Evolutionary conservation across 2,329 filamentous ascomycete species (phyloP), one percentile per base, ranked within the genome.

Genomic region (Aspergillus hiratsukae): DNA sequence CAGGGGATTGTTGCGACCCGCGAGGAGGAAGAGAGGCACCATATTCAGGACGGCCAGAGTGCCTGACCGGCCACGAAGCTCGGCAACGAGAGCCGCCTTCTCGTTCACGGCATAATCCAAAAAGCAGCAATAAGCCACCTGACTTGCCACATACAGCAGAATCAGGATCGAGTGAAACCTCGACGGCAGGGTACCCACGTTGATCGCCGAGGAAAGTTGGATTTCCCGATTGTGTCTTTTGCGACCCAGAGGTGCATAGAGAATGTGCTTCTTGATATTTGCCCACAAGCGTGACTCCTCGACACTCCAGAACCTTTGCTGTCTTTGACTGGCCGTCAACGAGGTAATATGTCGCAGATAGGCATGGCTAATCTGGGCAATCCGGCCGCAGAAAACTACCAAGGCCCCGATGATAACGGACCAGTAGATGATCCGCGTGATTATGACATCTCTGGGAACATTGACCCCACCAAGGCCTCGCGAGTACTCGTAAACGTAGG

Each of bases 1-100:
- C 50, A 97, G 80, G 8, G 91, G 90, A 76, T 97, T 99, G 79
- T 97, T 97, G 70, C 94, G 88, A 37, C 91, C 87, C 11, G 92
- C 91, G 56, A 97, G 84, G 61, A 97, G 83, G 66, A 97, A 83
- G 29, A 97, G 85, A 4, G 94, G 92, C 31, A 99, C 85, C 84
- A 97, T 89, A 76, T 97, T 99, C 66, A 96, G 83, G 10, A 91
- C 81, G 4, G 92, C 87, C 61, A 99, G 81, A 8, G 87, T 88
- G 54, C 94, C 94, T 6, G 89, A 89, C 56, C 94, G 86, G 40
- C 92, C 92, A 66, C 94, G 87, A 46, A 97, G 80, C 69, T 96
- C 89, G 25, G 92, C 92, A 29, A 89, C 79, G 28, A 95, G 80
- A 2, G 87, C 81, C 49, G 72, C 70, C 53, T 73, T 75, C 35